Evolutionary conservation across 2,329 filamentous ascomycete species (phyloP), one percentile per base, ranked within the genome.

Genomic region (Cadophora luteo-olivacea): DNA sequence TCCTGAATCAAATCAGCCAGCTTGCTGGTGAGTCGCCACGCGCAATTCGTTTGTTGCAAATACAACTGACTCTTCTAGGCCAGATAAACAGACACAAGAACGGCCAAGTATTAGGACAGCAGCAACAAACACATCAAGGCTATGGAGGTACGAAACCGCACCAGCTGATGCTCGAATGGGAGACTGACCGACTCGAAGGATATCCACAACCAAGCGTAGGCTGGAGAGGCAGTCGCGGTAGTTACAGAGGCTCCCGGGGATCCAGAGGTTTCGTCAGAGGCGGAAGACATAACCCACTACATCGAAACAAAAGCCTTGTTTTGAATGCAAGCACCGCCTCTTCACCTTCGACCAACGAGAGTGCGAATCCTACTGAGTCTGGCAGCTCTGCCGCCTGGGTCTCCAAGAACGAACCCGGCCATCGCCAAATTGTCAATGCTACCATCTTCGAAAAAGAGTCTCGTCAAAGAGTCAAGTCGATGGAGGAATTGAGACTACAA

Each of bases 41-140:
- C 76, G 80, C 82, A 74, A 82, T 82, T 52, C 77, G 87, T 64
- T 83, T 86, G 67, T 83, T 84, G 85, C 78, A 55, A 80, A 77
- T 57, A 64, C 38, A 64, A 49, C 66, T 72, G 38, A 69, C 55
- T 54, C 38, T 61, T 33, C 48, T 57, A 93, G 91, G 91, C 73
- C 90, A 92, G 80, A 95, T 96, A 77, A 94, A 94, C 78, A 88
- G 89, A 64, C 90, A 92, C 81, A 94, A 92, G 79, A 92, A 87
- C 71, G 86, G 90, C 71, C 84, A 87, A 72, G 68, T 54, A 19
- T 78, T 82, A 41, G 82, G 72, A 49, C 60, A 73, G 25, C 70
- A 70, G 36, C 64, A 70, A 16, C 74, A 71, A 29, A 67, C 49
- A 48, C 49, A 64, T 33, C 65, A 65, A 62, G 67, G 48, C 48